Base-by-base conservation (phyloP, 768 basidiomycete genomes). In the Collybiopsis luxurians region DNA sequence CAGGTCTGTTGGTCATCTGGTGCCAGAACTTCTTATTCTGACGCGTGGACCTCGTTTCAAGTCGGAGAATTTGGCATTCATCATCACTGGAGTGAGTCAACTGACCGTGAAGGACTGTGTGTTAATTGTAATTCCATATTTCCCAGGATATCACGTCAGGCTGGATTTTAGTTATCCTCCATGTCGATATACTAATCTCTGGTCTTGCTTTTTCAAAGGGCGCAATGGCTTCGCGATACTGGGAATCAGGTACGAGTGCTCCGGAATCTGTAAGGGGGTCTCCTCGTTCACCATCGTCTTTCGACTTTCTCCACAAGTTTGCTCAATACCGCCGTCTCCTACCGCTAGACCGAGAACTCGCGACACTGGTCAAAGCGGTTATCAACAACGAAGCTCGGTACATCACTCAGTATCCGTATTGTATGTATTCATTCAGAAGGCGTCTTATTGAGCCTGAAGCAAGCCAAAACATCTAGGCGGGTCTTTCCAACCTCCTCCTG, bases 161-260 rank as follows among this genome's bases (percentile, higher is more conserved):
- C 11, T 36, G 53, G 49, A 36, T 58, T 43, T 31, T 19, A 11
- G 15, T 36, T 47, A 26, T 34, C 26, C 30, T 13, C 40, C 47
- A 34, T 34, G 23, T 19, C 21, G 15, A 2, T 2, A 15, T 28
- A 31, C 1, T 31, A 13, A 19, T 15, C 26, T 4, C n/a, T n/a
- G n/a, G n/a, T n/a, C n/a, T 44, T 21, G 17, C 15, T 26, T 28
- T 30, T 52, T 27, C 6, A 30, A 36, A 45, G 89, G 30, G 90
- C 90, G 2, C 89, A 91, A 64, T 92, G 90, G 90, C 76, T 92
- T 36, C 85, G 90, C 49, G 89, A 92, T 65, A 89, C 90, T 21
- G 86, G 83, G 24, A 92, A 91, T 65, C 89, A 90, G 71, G 87
- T 85, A 53, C 27, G 70, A 63, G 30, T 28, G 3, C 13, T 26